These are phyloP conservation scores for Baorangia bicolor DNA, from an alignment of 768 basidiomycete genomes.

Conservation along the genomic window DNA sequence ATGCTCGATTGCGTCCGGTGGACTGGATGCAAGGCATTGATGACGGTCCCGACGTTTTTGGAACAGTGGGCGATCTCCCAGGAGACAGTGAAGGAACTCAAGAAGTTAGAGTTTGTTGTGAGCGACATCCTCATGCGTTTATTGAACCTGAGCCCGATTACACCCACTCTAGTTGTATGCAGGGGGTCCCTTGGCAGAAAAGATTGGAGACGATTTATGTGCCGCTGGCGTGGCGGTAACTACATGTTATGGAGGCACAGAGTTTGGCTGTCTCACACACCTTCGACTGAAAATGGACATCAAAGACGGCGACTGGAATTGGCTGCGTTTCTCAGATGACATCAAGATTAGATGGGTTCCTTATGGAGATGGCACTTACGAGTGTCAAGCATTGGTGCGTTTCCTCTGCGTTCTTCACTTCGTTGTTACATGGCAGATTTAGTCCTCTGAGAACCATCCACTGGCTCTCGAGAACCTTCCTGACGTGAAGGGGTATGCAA, in stretches of 20 bases:
- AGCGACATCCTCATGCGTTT: background rate
- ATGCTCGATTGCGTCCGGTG: conserved; percentile 14
- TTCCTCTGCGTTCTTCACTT: background rate
- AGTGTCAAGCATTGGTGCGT: conserved; percentile 37
- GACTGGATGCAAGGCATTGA: conserved; percentile 8
- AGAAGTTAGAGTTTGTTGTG: conserved; percentile 18
- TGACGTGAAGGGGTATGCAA: conserved; percentile 36
- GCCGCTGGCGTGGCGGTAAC: conserved; percentile 17
- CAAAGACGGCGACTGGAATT: conserved; percentile 19
- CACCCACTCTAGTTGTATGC: conserved; percentile 1
- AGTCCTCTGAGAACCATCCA: conserved; percentile 2
- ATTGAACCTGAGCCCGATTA: background rate
- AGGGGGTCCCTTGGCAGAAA: conserved; percentile 16
- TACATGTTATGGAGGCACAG: conserved; percentile 20
- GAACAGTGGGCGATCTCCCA: conserved; percentile 10
- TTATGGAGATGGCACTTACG: conserved; percentile 32
- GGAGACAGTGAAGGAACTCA: conserved; percentile 17
- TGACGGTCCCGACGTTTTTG: conserved; percentile 23
- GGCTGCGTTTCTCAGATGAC: conserved; percentile 5
- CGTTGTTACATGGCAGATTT: background rate
- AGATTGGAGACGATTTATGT: conserved; percentile 14
- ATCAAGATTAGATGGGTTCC: conserved; percentile 32
- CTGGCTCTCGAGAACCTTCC: conserved; percentile 32
- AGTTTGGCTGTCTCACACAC: conserved; percentile 11
- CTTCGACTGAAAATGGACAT: conserved; percentile 1